phyloP scores from a whole-genome alignment of 2,329 filamentous ascomycete genomes.

The Amauroascus verrucosus region DNA sequence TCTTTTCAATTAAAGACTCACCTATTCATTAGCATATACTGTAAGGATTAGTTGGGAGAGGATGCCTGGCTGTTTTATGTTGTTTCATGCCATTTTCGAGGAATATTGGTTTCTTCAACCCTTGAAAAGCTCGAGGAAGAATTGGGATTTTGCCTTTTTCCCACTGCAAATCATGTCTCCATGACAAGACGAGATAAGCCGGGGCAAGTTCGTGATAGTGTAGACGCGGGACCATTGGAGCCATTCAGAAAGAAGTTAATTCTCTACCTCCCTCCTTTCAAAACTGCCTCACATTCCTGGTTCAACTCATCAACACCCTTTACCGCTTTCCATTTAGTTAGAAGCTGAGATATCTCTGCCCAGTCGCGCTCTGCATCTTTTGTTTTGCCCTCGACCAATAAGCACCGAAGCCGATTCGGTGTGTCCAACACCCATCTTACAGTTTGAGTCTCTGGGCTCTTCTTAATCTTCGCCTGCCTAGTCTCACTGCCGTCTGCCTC shows the following conservation, averaged over 20 bases:
- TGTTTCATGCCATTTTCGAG: too few relatives aligned
- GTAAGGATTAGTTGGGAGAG: too few relatives aligned
- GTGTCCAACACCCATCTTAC: slow-evolving; percentile 38
- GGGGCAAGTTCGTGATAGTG: too few relatives aligned
- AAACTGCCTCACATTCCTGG: slow-evolving; percentile 31
- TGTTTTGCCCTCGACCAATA: slow-evolving; percentile 30
- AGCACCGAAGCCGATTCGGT: slow-evolving; percentile 30
- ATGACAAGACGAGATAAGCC: too few relatives aligned
- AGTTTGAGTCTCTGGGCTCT: slow-evolving; percentile 31
- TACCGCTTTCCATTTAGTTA: slow-evolving; percentile 36
- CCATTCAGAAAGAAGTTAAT: neutral
- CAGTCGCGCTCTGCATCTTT: slow-evolving; percentile 37
- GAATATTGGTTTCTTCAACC: too few relatives aligned
- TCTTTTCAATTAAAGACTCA: too few relatives aligned
- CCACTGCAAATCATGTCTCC: too few relatives aligned
- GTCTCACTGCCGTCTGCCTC: slow-evolving; percentile 23
- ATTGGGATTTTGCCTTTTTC: too few relatives aligned
- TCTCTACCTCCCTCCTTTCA: slow-evolving; percentile 21
- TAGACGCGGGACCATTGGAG: too few relatives aligned
- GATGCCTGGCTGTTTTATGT: too few relatives aligned
- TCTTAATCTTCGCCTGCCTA: slow-evolving; percentile 16
- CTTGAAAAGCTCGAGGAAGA: too few relatives aligned
- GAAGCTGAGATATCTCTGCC: slow-evolving; percentile 30
- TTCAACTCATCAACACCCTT: slow-evolving; percentile 35
- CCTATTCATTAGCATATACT: too few relatives aligned